These are phyloP conservation scores for Trichophyton equinum DNA, from an alignment of 2,329 filamentous ascomycete species.

Conservation along the genomic window DNA sequence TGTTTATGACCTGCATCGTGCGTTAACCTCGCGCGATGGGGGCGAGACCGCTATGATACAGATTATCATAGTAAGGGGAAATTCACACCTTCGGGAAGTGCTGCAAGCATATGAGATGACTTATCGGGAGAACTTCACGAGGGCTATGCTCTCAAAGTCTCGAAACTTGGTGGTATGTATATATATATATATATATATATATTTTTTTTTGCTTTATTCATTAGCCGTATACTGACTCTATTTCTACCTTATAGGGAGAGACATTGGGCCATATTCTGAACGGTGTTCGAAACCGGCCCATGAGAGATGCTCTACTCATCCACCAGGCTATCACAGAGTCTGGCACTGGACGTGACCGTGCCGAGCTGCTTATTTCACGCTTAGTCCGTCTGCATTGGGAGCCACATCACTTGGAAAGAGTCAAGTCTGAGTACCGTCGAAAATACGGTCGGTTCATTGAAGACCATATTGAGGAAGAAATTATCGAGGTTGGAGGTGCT, in stretches of 20 bases:
- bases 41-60: conserved; percentile 80
- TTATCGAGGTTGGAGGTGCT: conserved; percentile 40
- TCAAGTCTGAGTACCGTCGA: conserved; percentile 68
- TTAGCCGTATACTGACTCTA: conserved; percentile 9
- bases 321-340: conserved; percentile 76
- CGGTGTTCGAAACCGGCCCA: conserved; percentile 88
- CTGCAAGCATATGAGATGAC: conserved; percentile 61
- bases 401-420: conserved; percentile 59
- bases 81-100: conserved; percentile 69
- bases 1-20: conserved; percentile 56
- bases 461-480: conserved; percentile 65
- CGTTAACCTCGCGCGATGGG: conserved; percentile 58
- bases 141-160: conserved; percentile 76
- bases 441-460: conserved; percentile 65
- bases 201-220: neutral
- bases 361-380: conserved; percentile 76
- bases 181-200: too few relatives aligned
- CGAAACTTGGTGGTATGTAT: conserved; percentile 77
- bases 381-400: conserved; percentile 92
- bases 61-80: conserved; percentile 68
- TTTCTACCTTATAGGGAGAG: conserved; percentile 54
- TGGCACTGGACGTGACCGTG: conserved; percentile 57
- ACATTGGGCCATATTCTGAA: conserved; percentile 90
- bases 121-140: conserved; percentile 70
- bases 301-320: conserved; percentile 79